These are phyloP conservation scores for Ustilaginoidea virens DNA, from an alignment of 2,329 filamentous ascomycete species.

Conservation along the genomic window DNA sequence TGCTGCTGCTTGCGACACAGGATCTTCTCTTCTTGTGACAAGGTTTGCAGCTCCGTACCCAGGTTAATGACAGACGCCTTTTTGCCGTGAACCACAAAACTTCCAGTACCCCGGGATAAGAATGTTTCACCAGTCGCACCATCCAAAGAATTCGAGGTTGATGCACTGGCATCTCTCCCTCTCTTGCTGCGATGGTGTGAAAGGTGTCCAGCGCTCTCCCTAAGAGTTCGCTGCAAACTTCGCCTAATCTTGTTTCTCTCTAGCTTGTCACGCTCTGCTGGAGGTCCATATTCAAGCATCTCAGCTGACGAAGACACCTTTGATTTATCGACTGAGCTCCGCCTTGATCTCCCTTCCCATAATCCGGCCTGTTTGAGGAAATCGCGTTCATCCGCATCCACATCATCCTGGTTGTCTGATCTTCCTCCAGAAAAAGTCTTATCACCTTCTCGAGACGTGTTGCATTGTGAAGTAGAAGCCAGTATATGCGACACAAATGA, in stretches of 20 bases:
- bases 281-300: conserved; percentile 15
- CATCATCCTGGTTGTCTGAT: conserved; percentile 22
- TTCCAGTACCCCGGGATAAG: conserved; percentile 64
- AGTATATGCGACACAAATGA: conserved; percentile 12
- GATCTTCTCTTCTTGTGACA: conserved; percentile 58
- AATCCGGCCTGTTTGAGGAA: conserved; percentile 54
- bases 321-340: conserved; percentile 17
- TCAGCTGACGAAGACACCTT: conserved; percentile 20
- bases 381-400: conserved; percentile 52
- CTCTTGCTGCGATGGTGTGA: conserved; percentile 59
- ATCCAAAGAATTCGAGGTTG: conserved; percentile 14
- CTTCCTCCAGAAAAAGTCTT: conserved; percentile 6
- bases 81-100: conserved; percentile 94
- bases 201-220: conserved; percentile 57
- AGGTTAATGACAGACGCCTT: conserved; percentile 97
- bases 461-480: conserved; percentile 9
- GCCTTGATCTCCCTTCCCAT: conserved; percentile 25
- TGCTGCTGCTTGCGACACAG: conserved; percentile 42
- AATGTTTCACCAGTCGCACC: conserved; percentile 43
- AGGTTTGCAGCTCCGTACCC: conserved; percentile 72
- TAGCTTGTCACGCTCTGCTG: conserved; percentile 29
- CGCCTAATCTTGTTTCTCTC: conserved; percentile 60
- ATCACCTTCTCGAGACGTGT: conserved; percentile 9
- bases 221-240: conserved; percentile 77
- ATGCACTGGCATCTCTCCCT: conserved; percentile 41